Base-by-base conservation (phyloP, 208 protist species). In the Leishmania amazonensis region DNA sequence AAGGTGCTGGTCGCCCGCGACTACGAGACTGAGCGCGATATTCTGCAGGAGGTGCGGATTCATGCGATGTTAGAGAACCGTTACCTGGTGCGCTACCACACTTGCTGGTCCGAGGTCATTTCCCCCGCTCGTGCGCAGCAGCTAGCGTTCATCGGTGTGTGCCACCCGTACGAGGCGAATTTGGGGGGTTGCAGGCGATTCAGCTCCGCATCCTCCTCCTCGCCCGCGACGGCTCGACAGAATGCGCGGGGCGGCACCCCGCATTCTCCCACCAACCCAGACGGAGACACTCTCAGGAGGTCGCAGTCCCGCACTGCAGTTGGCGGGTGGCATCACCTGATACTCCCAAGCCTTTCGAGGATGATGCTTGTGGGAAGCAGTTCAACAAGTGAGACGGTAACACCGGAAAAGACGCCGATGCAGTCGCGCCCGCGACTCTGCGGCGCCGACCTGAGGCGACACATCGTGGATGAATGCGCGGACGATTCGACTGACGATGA, bases 61-160 rank as follows among this genome's bases (percentile, higher is more conserved):
- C 95, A 98, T 78, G 89, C 93, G 0, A 75, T 88, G 78, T 80
- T 98, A 64, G 80, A 93, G 21, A 83, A 92, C 65, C 70, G 57
- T 17, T 67, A 96, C 75, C 75, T 96, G 21, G 93, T 96, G 24
- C 90, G 92, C 64, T 97, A 97, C 79, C 89, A 96, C 81, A 76
- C 90, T 13, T 93, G 89, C 79, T 97, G 95, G 93, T 93, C 92
- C 2, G 93, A 97, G 86, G 81, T 90, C 17, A 88, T 96, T 51
- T 94, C 95, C 9, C 86, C 91, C 24, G 79, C 76, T 40, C 87
- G 93, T 13, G 86, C 93, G 57, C 86, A 90, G 64, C 92, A 97
- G 84, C 88, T 97, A 47, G 89, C 89, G 9, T 87, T 91, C 42
- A 89, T 96, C 53, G 92, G 91, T 1, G 78, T 96, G 28, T 92